A percentile compares a stretch with the other conserved stretches of the same genome.
Evolutionary conservation across 225 moss, liverwort and hornwort species (phyloP).

Genomic region (Antitrichia curtipendula): DNA sequence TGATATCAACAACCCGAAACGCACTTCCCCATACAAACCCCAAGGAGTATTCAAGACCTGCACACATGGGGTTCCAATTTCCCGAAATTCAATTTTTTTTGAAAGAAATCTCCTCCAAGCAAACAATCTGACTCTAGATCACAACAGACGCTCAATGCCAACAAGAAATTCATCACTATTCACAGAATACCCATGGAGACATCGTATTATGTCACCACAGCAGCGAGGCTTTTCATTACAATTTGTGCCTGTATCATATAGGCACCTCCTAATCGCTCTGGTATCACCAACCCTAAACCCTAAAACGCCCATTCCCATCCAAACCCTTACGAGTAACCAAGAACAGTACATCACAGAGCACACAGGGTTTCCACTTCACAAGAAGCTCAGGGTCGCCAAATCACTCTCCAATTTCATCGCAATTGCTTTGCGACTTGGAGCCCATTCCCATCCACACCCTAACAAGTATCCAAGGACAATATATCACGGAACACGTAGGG

Average conservation of each 20-base stretch:
- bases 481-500: not conserved
- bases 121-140: not conserved
- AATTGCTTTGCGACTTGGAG: slow-evolving; percentile 15
- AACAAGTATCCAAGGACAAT: not conserved
- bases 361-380: not conserved
- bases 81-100: not conserved
- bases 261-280: not conserved
- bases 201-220: not conserved
- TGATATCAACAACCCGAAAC: not conserved
- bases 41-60: not conserved
- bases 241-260: not conserved
- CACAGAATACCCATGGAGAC: not conserved
- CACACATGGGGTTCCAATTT: not conserved
- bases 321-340: not conserved
- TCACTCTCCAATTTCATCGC: not conserved
- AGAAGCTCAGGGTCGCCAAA: not conserved
- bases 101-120: not conserved
- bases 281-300: not conserved
- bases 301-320: not conserved
- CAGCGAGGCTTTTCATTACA: not conserved
- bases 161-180: not conserved
- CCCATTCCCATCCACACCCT: slow-evolving; percentile 14
- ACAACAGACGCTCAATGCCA: not conserved
- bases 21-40: not conserved
- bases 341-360: not conserved